Evolutionary conservation across 805 yeast species (phyloP).

Genomic region (Gaillardinia entomophila): DNA sequence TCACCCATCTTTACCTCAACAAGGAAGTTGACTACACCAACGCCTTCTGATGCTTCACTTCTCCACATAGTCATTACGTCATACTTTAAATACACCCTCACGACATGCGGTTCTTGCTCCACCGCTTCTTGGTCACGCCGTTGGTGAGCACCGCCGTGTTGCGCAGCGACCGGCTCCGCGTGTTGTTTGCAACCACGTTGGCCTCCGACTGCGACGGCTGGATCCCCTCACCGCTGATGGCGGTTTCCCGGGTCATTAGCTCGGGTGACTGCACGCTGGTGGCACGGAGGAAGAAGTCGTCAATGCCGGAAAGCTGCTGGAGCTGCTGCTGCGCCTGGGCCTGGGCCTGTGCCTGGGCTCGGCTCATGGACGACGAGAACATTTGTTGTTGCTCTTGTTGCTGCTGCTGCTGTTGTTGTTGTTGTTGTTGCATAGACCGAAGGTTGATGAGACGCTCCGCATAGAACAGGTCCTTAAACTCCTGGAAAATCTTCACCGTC

Average conservation of each 20-base stretch:
- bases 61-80: no score
- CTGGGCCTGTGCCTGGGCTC: background rate
- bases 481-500: slow-evolving; percentile 37
- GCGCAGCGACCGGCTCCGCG: background rate
- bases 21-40: background rate
- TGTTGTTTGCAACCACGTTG: background rate
- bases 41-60: background rate
- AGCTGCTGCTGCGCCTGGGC: background rate
- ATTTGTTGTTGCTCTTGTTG: background rate
- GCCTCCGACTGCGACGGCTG: background rate
- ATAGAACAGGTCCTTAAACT: slow-evolving; percentile 35
- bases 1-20: background rate
- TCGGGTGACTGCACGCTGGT: background rate
- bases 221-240: background rate
- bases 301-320: background rate
- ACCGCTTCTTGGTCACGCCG: background rate
- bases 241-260: background rate
- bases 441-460: slow-evolving; percentile 34
- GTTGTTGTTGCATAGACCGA: background rate
- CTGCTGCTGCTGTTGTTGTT: background rate
- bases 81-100: background rate
- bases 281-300: background rate
- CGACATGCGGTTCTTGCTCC: background rate
- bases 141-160: background rate
- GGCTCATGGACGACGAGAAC: no score